Evolutionary conservation across 148 eudicot species (phyloP), one percentile per base, ranked within the genome.

Genomic region (Fagopyrum homotropicum): DNA sequence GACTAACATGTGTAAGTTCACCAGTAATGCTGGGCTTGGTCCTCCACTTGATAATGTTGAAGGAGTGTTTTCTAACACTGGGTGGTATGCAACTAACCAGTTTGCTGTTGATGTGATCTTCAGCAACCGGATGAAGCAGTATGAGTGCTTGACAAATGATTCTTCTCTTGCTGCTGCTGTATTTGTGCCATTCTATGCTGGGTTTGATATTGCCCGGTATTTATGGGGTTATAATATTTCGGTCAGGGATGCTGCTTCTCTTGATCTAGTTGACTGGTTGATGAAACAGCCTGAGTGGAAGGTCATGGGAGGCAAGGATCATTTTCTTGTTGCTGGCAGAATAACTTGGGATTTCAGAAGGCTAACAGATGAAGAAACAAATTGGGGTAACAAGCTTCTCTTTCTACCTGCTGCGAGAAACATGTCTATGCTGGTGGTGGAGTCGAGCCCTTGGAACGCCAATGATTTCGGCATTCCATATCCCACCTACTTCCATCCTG

Each of bases 311-410:
- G 99, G 99, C 9, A 88, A 85, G 77, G 99, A 92, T 81, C 99
- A 95, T 85, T 95, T 95, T 81, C 94, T 95, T 68, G 99, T 92
- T 59, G 96, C 92, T 0, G 99, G 99, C 6, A 81, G 99, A 79
- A 92, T 95, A 66, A 95, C 99, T 16, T 95, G 99, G 99, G 99
- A 95, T 79, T 89, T 95, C 22, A 79, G 99, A 56, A 84, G 99
- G 76, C 73, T 88, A 43, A 77, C 83, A 1, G 99, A 92, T 22
- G 78, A 80, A 19, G 91, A 92, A 35, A 75, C 87, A 2, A 93
- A 95, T 52, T 95, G 99, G 99, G 99, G 99, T 35, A 95, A 86
- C 79, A 95, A 92, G 84, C 90, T 95, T 73, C 81, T 95, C 17
- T 85, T 90, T 81, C 75, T 92, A 72, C 97, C 99, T 6, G 99